A percentile compares a stretch with the other conserved stretches of the same genome.
Conservation (phyloP, 495 filamentous ascomycete species). For the Zalerion maritima region DNA sequence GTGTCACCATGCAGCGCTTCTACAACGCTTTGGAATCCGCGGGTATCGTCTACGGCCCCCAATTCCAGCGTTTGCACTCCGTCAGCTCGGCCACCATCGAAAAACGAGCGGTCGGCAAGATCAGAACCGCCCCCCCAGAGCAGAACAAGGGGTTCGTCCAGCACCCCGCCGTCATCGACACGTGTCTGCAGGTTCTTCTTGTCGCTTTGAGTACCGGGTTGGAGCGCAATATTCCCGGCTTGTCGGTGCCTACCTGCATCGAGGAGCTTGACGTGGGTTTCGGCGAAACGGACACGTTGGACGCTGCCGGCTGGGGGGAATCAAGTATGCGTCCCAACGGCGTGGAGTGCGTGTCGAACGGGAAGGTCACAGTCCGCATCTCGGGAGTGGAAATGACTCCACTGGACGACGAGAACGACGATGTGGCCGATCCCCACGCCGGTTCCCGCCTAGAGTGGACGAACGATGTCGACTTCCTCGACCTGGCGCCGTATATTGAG, state of each 20-base stretch:
- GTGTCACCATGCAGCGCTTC: slow-evolving; percentile 13
- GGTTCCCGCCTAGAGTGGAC: slow-evolving; percentile 20
- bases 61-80: slow-evolving; percentile 11
- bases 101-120: slow-evolving; percentile 9
- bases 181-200: slow-evolving; percentile 22
- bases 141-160: slow-evolving; percentile 12
- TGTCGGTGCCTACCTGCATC: slow-evolving; percentile 21
- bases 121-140: slow-evolving; percentile 2
- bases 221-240: slow-evolving; percentile 13
- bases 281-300: slow-evolving; percentile 9
- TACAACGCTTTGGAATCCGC: slow-evolving; percentile 19
- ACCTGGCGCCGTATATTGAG: no score
- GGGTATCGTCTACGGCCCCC: slow-evolving; percentile 23
- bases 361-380: slow-evolving; percentile 8
- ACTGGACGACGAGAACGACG: slow-evolving; percentile 11
- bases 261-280: slow-evolving; percentile 20
- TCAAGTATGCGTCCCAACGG: slow-evolving; percentile 7
- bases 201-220: slow-evolving; percentile 18
- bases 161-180: slow-evolving; percentile 31
- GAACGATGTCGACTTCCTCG: slow-evolving; percentile 20
- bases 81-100: slow-evolving; percentile 5
- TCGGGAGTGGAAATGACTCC: slow-evolving; percentile 12
- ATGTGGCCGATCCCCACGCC: slow-evolving; percentile 12
- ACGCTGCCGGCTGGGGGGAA: slow-evolving; percentile 9
- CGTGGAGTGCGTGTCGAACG: slow-evolving; percentile 11